Evolutionary conservation across 2,329 filamentous ascomycete species (phyloP).

Genomic region (Calonectria multiphialidica): DNA sequence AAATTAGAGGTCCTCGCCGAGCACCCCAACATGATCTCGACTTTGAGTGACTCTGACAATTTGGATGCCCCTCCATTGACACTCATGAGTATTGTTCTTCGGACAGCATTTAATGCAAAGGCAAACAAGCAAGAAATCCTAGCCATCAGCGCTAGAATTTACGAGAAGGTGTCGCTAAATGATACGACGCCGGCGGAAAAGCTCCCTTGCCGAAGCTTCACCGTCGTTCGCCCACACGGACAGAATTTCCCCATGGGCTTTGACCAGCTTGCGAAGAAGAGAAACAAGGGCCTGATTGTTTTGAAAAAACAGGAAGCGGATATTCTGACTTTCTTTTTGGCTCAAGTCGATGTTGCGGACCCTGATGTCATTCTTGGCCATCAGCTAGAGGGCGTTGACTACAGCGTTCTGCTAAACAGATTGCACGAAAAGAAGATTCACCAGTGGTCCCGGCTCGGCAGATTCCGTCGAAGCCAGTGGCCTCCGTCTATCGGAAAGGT

Average conservation of each 20-base stretch:
- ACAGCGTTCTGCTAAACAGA: constrained; percentile 88
- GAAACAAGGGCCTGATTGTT: constrained; percentile 82
- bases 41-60: constrained; percentile 82
- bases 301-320: constrained; percentile 87
- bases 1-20: constrained; percentile 90
- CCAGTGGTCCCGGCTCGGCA: constrained; percentile 93
- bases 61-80: constrained; percentile 89
- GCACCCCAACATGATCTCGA: constrained; percentile 81
- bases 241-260: constrained; percentile 87
- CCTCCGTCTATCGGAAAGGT: constrained; percentile 87
- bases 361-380: constrained; percentile 96
- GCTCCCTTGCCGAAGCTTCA: constrained; percentile 91
- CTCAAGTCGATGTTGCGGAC: constrained; percentile 87
- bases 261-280: constrained; percentile 78
- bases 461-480: constrained; percentile 87
- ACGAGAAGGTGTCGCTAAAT: constrained; percentile 87
- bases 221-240: constrained; percentile 85
- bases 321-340: constrained; percentile 88
- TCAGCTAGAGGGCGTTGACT: constrained; percentile 96
- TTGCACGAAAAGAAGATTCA: constrained; percentile 91
- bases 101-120: constrained; percentile 89
- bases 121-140: constrained; percentile 98
- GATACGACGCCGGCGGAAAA: constrained; percentile 92
- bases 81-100: constrained; percentile 93
- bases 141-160: constrained; percentile 90